These are phyloP conservation scores for Aureobasidium sp. DNA, from an alignment of 2,329 filamentous ascomycete species.

Conservation along the genomic window DNA sequence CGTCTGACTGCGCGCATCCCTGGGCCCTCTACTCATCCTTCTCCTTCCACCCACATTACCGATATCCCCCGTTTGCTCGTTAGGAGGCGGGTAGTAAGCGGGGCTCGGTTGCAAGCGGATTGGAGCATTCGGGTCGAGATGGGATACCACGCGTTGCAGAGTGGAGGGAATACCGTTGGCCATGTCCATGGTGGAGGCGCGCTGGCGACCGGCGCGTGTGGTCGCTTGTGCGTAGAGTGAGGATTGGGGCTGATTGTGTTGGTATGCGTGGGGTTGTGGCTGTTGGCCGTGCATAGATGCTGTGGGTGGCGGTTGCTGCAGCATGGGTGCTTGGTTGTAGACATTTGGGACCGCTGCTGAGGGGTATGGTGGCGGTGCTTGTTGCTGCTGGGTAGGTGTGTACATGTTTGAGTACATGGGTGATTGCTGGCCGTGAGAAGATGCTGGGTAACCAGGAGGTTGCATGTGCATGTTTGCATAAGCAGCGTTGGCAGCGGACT, in stretches of 20 bases:
- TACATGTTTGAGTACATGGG: conserved; percentile 69
- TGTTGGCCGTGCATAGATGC: conserved; percentile 36
- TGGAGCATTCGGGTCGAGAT: conserved; percentile 88
- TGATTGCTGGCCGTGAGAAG: conserved; percentile 23
- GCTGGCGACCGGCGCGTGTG: conserved; percentile 71
- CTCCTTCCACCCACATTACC: conserved; percentile 65
- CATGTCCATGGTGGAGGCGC: conserved; percentile 94
- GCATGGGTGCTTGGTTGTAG: conserved; percentile 68
- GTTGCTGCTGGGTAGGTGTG: conserved; percentile 54
- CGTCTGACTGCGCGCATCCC: conserved; percentile 48
- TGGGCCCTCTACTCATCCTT: conserved; percentile 49
- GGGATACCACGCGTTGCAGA: conserved; percentile 90
- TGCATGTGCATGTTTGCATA: conserved; percentile 57
- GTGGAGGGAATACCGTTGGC: conserved; percentile 71
- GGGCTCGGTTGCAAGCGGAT: conserved; percentile 92
- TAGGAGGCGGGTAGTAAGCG: conserved; percentile 89
- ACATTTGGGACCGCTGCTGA: conserved; percentile 37
- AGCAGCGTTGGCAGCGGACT: conserved; percentile 40
- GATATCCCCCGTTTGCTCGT: conserved; percentile 63
- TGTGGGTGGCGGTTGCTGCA: conserved; percentile 45
- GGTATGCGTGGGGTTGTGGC: conserved; percentile 24
- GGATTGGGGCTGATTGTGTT: conserved; percentile 48
- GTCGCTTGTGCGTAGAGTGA: conserved; percentile 68
- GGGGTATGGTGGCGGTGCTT: conserved; percentile 70
- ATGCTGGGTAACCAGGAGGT: conserved; percentile 40